phyloP scores from a whole-genome alignment of 208 protist species.

The Leishmania amazonensis region DNA sequence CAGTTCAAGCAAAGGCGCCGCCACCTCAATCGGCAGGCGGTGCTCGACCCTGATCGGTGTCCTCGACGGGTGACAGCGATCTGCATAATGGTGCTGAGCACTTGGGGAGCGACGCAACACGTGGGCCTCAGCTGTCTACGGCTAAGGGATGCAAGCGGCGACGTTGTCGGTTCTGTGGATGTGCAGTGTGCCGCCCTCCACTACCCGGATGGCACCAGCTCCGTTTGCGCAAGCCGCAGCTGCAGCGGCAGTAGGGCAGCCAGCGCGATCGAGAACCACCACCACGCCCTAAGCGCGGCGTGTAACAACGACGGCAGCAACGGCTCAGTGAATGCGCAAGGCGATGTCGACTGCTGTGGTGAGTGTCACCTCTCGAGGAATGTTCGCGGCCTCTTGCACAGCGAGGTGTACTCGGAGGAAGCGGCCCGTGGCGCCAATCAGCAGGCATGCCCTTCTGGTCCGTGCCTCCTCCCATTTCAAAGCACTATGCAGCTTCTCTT shows the following conservation, averaged over 20 bases:
- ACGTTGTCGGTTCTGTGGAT: slow-evolving; percentile 29
- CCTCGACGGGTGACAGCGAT: slow-evolving; percentile 43
- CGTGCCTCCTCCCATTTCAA: slow-evolving; percentile 51
- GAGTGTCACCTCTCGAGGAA: neutral
- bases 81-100: slow-evolving; percentile 62
- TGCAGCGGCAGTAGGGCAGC: neutral
- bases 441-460: neutral
- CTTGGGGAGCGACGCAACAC: slow-evolving; percentile 63
- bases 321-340: neutral
- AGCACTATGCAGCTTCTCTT: slow-evolving; percentile 58
- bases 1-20: neutral
- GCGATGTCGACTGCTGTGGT: neutral
- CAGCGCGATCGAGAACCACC: neutral
- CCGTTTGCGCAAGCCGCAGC: neutral
- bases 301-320: neutral
- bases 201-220: slow-evolving; percentile 39
- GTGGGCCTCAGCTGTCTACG: slow-evolving; percentile 66
- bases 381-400: neutral
- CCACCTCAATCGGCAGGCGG: neutral
- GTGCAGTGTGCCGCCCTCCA: slow-evolving; percentile 40
- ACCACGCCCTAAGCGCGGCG: neutral
- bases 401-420: neutral
- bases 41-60: slow-evolving; percentile 23
- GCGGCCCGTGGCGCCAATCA: neutral
- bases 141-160: slow-evolving; percentile 51